Percentiles rank a stretch among this genome's conserved stretches.
These are phyloP conservation scores for Monosporozyma aerobia DNA, from an alignment of 805 yeast genomes.

Conservation along the genomic window DNA sequence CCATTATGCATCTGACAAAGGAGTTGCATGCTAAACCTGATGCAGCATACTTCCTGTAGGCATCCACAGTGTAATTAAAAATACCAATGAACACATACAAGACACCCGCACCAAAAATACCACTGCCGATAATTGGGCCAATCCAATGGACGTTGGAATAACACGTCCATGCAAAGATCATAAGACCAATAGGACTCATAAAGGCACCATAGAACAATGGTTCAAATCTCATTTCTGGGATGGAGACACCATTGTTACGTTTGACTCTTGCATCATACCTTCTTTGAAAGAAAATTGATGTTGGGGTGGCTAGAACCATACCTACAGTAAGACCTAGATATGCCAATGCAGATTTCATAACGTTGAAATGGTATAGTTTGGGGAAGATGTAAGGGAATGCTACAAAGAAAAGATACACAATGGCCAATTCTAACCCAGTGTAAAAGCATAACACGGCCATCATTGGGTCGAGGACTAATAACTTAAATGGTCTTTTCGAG, in stretches of 20 bases:
- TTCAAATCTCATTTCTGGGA: constrained; percentile 53
- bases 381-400: constrained; percentile 55
- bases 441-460: constrained; percentile 44
- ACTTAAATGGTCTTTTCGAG: constrained; percentile 42
- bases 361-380: constrained; percentile 41
- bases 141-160: constrained; percentile 58
- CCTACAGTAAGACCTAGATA: constrained; percentile 54
- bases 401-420: constrained; percentile 56
- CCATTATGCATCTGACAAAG: constrained; percentile 43
- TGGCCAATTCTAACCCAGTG: constrained; percentile 48
- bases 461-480: constrained; percentile 46
- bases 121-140: constrained; percentile 60
- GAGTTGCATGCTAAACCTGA: constrained; percentile 45
- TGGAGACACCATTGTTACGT: constrained; percentile 38
- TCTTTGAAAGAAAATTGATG: constrained; percentile 37
- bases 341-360: constrained; percentile 53
- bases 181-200: constrained; percentile 52
- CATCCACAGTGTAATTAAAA: constrained; percentile 55
- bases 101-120: constrained; percentile 65
- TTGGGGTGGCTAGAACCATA: constrained; percentile 37
- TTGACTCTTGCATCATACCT: constrained; percentile 35
- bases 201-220: constrained; percentile 60
- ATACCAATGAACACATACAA: constrained; percentile 59
- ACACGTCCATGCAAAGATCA: constrained; percentile 73
- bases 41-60: constrained; percentile 47